These are phyloP conservation scores for Geotrichum candidum DNA, from an alignment of 1,139 yeast species.

Conservation along the genomic window DNA sequence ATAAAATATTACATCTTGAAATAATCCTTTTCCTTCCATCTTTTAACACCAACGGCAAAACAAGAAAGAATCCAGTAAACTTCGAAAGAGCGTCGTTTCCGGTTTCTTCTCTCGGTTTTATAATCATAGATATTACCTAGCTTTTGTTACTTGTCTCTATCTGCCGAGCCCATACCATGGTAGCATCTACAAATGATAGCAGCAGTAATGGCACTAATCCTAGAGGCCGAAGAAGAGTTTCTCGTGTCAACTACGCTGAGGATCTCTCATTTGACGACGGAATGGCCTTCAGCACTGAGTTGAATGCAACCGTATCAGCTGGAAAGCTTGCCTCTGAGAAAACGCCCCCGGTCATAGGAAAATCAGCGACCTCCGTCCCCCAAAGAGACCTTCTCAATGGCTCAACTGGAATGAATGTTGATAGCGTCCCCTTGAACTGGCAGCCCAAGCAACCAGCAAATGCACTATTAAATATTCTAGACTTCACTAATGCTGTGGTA, in stretches of 20 bases:
- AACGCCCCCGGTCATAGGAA: not conserved
- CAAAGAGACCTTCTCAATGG: not conserved
- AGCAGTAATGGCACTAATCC: not conserved
- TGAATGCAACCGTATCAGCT: not conserved
- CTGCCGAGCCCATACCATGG: not conserved
- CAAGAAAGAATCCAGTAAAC: not conserved
- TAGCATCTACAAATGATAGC: not conserved
- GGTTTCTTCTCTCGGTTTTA: not conserved
- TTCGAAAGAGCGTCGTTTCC: not conserved
- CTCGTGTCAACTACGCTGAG: slow-evolving; percentile 32
- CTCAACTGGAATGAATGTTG: slow-evolving; percentile 4
- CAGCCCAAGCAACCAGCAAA: slow-evolving; percentile 32
- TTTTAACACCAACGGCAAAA: not conserved
- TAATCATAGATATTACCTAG: not conserved
- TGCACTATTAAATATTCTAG: slow-evolving; percentile 30
- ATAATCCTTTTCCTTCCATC: not conserved
- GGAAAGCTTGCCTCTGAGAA: not conserved
- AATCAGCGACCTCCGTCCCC: not conserved
- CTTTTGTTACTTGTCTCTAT: not conserved
- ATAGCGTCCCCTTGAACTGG: slow-evolving; percentile 34
- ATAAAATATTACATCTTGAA: not conserved
- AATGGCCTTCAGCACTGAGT: not conserved
- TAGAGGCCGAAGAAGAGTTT: slow-evolving; percentile 23
- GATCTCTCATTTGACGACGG: slow-evolving; percentile 18
- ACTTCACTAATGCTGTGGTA: slow-evolving; percentile 40